Base-by-base conservation (phyloP, 192 early-diverging fungal genomes). In the Polychytrium aggregatum region DNA sequence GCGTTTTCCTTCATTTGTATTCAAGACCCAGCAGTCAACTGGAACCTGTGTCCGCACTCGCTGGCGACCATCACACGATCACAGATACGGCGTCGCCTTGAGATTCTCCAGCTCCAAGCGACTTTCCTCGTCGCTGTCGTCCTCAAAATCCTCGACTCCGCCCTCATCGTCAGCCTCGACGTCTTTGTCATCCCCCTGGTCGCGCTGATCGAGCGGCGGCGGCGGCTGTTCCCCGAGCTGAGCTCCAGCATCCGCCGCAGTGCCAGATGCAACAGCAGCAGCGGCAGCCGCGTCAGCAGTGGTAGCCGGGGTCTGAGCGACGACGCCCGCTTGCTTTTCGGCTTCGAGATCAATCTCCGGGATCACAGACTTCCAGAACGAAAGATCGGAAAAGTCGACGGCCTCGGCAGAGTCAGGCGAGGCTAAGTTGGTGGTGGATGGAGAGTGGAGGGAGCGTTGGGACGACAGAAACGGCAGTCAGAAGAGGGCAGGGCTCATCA, bases 301-400 rank as follows among this genome's bases (percentile, higher is more conserved):
- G n/a, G n/a, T n/a, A n/a, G n/a, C n/a, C n/a, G n/a, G n/a, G n/a
- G n/a, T n/a, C n/a, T n/a, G n/a, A n/a, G n/a, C n/a, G n/a, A n/a
- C 20, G 9, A n/a, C 5, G 16, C 33, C 35, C 18, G 17, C 48
- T 35, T 29, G 48, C 48, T 39, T 13, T 20, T 16, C 48, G 10
- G 22, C 41, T 4, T 53, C 52, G 5, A 63, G 4, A 22, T 56
- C 44, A 27, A 57, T 62, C 22, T 60, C 36, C 8, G 53, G 53
- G 3, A 65, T 26, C 10, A 31, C 37, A 10, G 39, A 16, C 17
- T 47, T 28, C 63, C 63, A 65, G 57, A 34, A 65, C 21, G 53
- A 46, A 46, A 44, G 60, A 38, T 65, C 63, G 45, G 50, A 55
- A 37, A 26, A 65, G 21, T 59, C 63, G n/a, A 13, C 50, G 3